These are phyloP conservation scores for Aspergillus costaricaensis DNA, from an alignment of 2,329 filamentous ascomycete species.

Conservation along the genomic window DNA sequence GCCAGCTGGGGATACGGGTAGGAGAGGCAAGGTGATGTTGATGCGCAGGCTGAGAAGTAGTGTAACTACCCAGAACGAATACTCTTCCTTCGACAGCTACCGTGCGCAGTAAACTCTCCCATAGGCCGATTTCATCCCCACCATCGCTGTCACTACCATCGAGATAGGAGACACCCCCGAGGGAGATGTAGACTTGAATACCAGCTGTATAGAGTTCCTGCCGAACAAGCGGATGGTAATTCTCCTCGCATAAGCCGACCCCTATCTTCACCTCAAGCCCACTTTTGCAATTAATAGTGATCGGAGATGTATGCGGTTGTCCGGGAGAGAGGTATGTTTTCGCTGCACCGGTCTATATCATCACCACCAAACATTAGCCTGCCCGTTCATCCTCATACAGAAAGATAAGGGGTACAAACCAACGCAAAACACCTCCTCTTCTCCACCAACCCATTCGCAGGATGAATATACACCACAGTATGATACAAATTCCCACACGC, in stretches of 20 bases:
- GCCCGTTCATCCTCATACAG: too few species aligned
- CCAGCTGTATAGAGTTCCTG: neutral
- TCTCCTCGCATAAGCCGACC: neutral
- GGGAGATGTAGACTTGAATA: neutral
- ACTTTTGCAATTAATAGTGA: neutral
- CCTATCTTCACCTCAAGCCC: neutral
- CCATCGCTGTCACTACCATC: neutral
- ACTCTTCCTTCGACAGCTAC: neutral
- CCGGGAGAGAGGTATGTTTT: neutral
- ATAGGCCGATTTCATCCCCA: neutral
- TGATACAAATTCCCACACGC: constrained; percentile 83
- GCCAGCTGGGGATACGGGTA: too few species aligned
- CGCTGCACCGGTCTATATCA: neutral
- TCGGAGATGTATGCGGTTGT: neutral
- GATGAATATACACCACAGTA: constrained; percentile 78
- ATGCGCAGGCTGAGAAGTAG: neutral
- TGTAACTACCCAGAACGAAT: neutral
- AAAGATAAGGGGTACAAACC: constrained; percentile 27
- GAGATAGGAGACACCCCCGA: neutral
- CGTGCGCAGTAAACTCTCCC: neutral
- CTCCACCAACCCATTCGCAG: constrained; percentile 69
- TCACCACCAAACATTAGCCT: neutral
- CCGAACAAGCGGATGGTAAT: neutral
- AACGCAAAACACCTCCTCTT: constrained; percentile 94
- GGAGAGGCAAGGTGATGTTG: too few species aligned